Conservation (phyloP, 2,329 filamentous ascomycete genomes). For the Elsinoe ampelina region DNA sequence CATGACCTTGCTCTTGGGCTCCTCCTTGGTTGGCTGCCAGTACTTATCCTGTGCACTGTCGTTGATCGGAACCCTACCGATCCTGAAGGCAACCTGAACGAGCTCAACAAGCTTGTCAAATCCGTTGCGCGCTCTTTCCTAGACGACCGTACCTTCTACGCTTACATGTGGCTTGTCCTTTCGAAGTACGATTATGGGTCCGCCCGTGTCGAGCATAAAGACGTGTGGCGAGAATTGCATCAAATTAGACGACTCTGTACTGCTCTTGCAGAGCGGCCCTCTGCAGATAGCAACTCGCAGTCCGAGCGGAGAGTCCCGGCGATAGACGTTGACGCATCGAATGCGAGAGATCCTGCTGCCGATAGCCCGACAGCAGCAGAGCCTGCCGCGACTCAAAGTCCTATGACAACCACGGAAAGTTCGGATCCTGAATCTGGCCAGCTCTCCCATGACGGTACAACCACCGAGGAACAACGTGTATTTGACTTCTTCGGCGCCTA, state of each 20-base stretch:
- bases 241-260: background rate
- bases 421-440: too few species aligned
- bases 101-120: conserved; percentile 33
- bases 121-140: conserved; percentile 27
- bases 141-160: conserved; percentile 22
- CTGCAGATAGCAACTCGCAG: too few species aligned
- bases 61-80: conserved; percentile 40
- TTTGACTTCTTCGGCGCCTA: conserved; percentile 33
- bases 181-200: background rate
- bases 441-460: background rate
- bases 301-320: too few species aligned
- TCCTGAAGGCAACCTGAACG: conserved; percentile 31
- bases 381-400: too few species aligned
- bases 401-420: too few species aligned
- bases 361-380: too few species aligned
- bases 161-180: conserved; percentile 21
- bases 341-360: too few species aligned
- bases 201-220: background rate
- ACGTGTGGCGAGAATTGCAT: background rate
- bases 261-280: background rate
- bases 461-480: background rate
- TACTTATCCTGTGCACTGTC: conserved; percentile 37
- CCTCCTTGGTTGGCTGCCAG: conserved; percentile 38
- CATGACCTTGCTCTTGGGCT: conserved; percentile 38
- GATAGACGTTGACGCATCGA: too few species aligned